Conservation (phyloP, 306 rosid species). For the Vachellia collinsii region DNA sequence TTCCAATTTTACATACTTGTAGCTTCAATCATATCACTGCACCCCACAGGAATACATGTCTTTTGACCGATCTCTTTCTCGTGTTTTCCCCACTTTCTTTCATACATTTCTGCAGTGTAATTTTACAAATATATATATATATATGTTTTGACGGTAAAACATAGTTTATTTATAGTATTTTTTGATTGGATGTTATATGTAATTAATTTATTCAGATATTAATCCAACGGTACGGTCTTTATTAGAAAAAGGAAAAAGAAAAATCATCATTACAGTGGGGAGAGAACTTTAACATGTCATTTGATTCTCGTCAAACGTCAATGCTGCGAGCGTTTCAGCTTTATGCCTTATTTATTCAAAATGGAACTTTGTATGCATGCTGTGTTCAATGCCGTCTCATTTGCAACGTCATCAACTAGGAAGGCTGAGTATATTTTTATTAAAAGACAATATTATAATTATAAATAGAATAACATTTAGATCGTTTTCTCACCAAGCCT, state of each 20-base stretch:
- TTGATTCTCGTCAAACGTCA: constrained; percentile 10
- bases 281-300: neutral
- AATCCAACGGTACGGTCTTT: neutral
- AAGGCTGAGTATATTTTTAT: neutral
- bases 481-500: neutral
- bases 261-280: neutral
- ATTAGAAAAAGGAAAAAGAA: neutral
- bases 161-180: neutral
- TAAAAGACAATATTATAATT: neutral
- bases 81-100: too few species aligned
- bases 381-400: neutral
- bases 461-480: neutral
- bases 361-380: neutral
- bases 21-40: neutral
- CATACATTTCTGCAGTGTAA: neutral
- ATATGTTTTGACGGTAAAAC: neutral
- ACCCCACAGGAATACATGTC: neutral
- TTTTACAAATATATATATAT: neutral
- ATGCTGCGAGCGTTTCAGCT: neutral
- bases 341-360: neutral
- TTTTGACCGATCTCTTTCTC: neutral
- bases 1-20: neutral
- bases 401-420: neutral
- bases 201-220: neutral
- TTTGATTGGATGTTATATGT: neutral